phyloP scores from a whole-genome alignment of 2,329 filamentous ascomycete genomes.

The Colletotrichum theobromicola region DNA sequence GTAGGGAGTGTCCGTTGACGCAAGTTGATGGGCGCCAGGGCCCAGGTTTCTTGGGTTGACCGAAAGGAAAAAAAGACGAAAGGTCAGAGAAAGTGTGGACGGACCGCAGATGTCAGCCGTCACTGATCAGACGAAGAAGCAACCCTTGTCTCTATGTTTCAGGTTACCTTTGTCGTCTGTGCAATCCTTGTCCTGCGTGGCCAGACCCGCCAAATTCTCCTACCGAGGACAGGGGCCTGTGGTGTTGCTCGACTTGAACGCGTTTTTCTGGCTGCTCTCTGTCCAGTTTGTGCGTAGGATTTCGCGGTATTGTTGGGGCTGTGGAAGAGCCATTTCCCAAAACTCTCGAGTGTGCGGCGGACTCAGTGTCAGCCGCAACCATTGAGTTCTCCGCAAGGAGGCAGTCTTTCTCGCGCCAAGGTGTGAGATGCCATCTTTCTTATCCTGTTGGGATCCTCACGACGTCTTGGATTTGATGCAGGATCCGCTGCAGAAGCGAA shows the following conservation, averaged over 20 bases:
- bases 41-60: neutral
- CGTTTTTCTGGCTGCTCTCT: neutral
- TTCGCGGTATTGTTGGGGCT: neutral
- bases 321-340: neutral
- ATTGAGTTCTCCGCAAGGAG: neutral
- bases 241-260: neutral
- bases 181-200: slow-evolving; percentile 18
- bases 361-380: neutral
- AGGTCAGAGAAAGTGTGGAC: neutral
- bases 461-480: neutral
- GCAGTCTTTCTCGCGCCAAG: neutral
- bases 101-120: slow-evolving; percentile 17
- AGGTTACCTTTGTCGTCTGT: slow-evolving; percentile 17
- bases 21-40: slow-evolving; percentile 13
- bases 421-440: neutral
- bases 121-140: slow-evolving; percentile 21
- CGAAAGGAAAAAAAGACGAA: neutral
- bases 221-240: neutral
- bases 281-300: neutral
- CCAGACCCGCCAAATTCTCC: slow-evolving; percentile 16
- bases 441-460: neutral
- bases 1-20: slow-evolving; percentile 16
- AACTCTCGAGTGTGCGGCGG: neutral
- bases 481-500: neutral
- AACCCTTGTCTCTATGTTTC: slow-evolving; percentile 19